phyloP scores from a whole-genome alignment of 2,329 filamentous ascomycete species.

The Pyrenophora tritici-repentis region DNA sequence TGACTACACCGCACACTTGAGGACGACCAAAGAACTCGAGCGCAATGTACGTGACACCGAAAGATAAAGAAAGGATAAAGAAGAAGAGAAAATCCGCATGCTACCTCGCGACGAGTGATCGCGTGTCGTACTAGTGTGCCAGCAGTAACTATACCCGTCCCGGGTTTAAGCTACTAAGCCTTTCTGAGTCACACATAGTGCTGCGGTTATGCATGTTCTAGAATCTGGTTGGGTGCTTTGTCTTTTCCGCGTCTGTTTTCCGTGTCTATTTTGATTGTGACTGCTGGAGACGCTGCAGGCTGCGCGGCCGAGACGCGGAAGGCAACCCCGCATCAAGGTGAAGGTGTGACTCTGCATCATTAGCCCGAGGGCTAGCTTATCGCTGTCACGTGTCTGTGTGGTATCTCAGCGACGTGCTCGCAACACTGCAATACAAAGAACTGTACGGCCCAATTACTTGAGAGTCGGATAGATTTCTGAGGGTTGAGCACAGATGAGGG shows the following conservation, averaged over 20 bases:
- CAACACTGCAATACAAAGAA: no score
- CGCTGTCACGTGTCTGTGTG: no score
- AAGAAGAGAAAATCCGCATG: constrained; percentile 8
- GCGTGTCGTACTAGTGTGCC: constrained; percentile 15
- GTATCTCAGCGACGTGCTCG: no score
- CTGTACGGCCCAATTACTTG: no score
- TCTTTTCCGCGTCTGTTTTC: not conserved
- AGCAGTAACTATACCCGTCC: constrained; percentile 15
- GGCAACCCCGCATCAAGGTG: not conserved
- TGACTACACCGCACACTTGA: not conserved
- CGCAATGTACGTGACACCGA: not conserved
- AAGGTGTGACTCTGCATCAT: not conserved
- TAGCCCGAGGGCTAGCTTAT: no score
- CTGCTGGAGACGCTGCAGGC: not conserved
- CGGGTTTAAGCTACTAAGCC: constrained; percentile 15
- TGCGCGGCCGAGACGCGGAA: constrained; percentile 12
- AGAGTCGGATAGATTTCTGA: no score
- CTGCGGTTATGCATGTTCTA: not conserved
- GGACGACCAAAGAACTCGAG: not conserved
- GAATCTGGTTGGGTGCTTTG: constrained; percentile 5
- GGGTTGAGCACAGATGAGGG: no score
- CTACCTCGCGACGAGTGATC: constrained; percentile 9
- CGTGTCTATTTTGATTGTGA: not conserved
- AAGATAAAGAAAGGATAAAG: constrained; percentile 3
- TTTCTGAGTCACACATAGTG: constrained; percentile 12